Conservation (phyloP, 208 protist genomes). For the Crithidia brevicula region DNA sequence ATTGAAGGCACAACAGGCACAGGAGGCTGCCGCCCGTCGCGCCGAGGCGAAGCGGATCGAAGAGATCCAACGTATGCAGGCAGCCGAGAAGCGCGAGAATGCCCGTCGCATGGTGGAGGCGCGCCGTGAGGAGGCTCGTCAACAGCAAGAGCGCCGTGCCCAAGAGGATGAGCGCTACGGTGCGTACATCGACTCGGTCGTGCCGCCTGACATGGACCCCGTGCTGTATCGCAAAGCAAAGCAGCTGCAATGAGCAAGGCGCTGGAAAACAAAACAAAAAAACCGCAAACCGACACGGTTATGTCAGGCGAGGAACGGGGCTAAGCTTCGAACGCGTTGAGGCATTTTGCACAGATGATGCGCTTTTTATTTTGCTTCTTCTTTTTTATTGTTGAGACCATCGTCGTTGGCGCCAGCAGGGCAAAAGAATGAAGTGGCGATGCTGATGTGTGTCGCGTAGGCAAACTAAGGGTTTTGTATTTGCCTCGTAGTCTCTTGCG, state of each 20-base stretch:
- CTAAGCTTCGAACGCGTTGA: too few relatives aligned
- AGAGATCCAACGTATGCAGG: slow-evolving; percentile 67
- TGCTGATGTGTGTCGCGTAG: too few relatives aligned
- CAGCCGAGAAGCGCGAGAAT: slow-evolving; percentile 68
- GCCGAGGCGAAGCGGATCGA: slow-evolving; percentile 47
- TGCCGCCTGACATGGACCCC: slow-evolving; percentile 68
- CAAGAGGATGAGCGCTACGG: slow-evolving; percentile 61
- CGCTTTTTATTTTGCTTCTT: slow-evolving; percentile 8
- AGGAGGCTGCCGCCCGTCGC: slow-evolving; percentile 35
- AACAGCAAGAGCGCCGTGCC: slow-evolving; percentile 39
- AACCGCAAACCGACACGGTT: too few relatives aligned
- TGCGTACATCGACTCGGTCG: slow-evolving; percentile 64
- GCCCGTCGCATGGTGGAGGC: slow-evolving; percentile 39
- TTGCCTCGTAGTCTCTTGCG: too few relatives aligned
- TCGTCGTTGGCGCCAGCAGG: too few relatives aligned
- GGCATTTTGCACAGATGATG: too few relatives aligned
- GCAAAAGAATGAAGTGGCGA: too few relatives aligned
- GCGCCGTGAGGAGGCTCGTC: slow-evolving; percentile 39
- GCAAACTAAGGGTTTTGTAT: too few relatives aligned
- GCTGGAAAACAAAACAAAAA: too few relatives aligned
- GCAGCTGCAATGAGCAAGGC: slow-evolving; percentile 32
- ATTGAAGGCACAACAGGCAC: slow-evolving; percentile 48
- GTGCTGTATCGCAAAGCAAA: slow-evolving; percentile 56
- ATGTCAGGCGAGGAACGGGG: too few relatives aligned
- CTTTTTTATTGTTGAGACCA: not conserved